Base-by-base conservation (phyloP, 345 rosid genomes). In the Eutrema heterophyllum region DNA sequence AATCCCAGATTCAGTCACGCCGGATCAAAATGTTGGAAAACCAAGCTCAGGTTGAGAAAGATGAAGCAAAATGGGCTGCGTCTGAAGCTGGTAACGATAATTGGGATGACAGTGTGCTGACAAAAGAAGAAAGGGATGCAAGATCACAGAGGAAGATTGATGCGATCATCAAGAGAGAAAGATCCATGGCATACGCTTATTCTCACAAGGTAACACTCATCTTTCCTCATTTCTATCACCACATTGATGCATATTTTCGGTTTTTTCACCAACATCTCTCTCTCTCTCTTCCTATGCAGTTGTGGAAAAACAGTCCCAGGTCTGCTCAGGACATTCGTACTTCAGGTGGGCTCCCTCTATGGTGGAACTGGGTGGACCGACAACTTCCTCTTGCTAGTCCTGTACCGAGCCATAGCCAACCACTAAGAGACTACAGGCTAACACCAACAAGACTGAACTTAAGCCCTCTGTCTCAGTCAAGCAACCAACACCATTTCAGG, bases 291-390 rank as follows among this genome's bases (percentile, higher is more conserved):
- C 43, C 1, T 59, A 14, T 54, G 56, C 82, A 95, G 97, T 67
- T 83, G 64, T 88, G 92, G 90, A 90, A 84, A 72, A 74, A 83
- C 48, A 88, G 49, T 58, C 72, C 80, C 16, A 77, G 59, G 77
- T 50, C 57, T 65, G 38, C 57, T 71, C 80, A 80, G 68, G 91
- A 86, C 64, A 76, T 83, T 74, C 86, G 80, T 65, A 21, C 66
- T 62, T 49, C 88, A 3, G 82, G 83, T 3, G 94, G 87, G 52
- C 87, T 84, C 66, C 90, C 99, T 18, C 86, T 90, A 89, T 90
- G 99, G 99, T 95, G 96, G 97, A 95, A 84, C 81, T 90, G 97
- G 98, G 61, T 79, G 64, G 99, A 92, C 60, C 83, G 83, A 13
- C 97, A 92, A 64, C 73, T 86, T n/a, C 91, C 89, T 46, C 68